Evolutionary conservation across 257 asterid species (phyloP), one percentile per base, ranked within the genome.

Genomic region (Echites panduratus): DNA sequence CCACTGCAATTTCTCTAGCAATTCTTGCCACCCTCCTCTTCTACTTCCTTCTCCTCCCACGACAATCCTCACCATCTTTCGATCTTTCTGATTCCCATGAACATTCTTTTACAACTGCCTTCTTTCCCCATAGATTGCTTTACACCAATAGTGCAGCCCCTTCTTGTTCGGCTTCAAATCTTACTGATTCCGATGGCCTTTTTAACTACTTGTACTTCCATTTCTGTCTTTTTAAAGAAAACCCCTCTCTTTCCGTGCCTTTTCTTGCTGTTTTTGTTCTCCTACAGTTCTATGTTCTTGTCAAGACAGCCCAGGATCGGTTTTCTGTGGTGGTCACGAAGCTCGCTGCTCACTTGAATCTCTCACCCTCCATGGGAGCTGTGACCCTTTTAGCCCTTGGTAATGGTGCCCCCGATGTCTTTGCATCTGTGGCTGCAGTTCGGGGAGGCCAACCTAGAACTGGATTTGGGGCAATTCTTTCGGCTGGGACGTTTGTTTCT

Each of bases 351-450:
- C 96, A 88, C 66, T 72, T 94, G 45, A 85, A 75, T 6, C 84
- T 94, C 48, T 89, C 99, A 0, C 97, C 99, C 67, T 90, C 97
- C 0, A 89, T 94, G 99, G 99, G 98, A 1, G 99, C 99, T 0
- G 98, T 94, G 62, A 94, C 99, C 79, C 95, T 94, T 41, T 72
- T 94, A 70, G 97, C 98, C 12, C 84, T 94, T 7, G 99, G 99
- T 7, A 94, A 94, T 78, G 99, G 98, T 11, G 97, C 99, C 2
- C 99, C 99, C 43, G 99, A 94, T 67, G 99, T 94, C 74, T 94
- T 91, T 64, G 96, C 99, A 6, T 91, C 97, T 7, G 93, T 94
- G 71, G 97, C 99, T 27, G 98, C 98, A 5, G 93, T 94, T 10
- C 80, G 89, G 58, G 95, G 95, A 11, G 97, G 97, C 1, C 97